These are phyloP conservation scores for Castanopsis chinensis DNA, from an alignment of 306 rosid species.

Conservation along the genomic window DNA sequence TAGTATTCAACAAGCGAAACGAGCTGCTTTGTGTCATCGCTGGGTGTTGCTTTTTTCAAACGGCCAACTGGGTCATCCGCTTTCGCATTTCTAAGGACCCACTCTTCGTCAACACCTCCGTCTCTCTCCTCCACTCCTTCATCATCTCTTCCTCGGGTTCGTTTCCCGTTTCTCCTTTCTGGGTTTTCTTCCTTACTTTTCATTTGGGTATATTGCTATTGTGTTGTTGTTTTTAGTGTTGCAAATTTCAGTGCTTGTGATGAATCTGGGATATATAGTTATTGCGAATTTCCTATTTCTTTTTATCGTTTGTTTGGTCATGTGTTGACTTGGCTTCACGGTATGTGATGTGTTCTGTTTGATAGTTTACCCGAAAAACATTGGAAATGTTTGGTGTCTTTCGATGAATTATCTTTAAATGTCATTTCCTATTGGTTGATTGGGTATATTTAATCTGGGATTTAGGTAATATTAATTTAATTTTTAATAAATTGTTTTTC, in stretches of 20 bases:
- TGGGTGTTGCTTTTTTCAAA: slow-evolving; percentile 63
- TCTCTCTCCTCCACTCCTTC: slow-evolving; percentile 80
- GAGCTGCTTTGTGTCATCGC: slow-evolving; percentile 52
- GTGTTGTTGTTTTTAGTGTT: background rate
- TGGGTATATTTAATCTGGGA: too few species aligned
- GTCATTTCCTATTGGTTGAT: too few species aligned
- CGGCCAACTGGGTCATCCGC: slow-evolving; percentile 54
- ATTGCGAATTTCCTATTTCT: background rate
- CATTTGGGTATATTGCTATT: background rate
- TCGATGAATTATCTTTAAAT: too few species aligned
- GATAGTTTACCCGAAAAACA: background rate
- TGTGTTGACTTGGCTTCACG: background rate
- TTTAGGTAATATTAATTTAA: too few species aligned
- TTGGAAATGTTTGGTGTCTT: background rate
- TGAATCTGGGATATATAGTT: background rate
- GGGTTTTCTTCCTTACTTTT: background rate
- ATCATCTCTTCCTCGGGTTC: slow-evolving; percentile 78
- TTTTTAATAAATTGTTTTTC: too few species aligned
- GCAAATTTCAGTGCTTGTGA: background rate
- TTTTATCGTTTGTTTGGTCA: background rate
- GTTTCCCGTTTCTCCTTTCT: background rate
- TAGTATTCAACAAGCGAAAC: slow-evolving; percentile 42
- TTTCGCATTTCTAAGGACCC: slow-evolving; percentile 48
- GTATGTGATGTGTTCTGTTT: background rate
- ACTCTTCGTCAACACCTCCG: slow-evolving; percentile 80